A percentile compares a stretch with the other conserved stretches of the same genome.
Conservation (phyloP, 306 rosid genomes). For the Malus fusca region DNA sequence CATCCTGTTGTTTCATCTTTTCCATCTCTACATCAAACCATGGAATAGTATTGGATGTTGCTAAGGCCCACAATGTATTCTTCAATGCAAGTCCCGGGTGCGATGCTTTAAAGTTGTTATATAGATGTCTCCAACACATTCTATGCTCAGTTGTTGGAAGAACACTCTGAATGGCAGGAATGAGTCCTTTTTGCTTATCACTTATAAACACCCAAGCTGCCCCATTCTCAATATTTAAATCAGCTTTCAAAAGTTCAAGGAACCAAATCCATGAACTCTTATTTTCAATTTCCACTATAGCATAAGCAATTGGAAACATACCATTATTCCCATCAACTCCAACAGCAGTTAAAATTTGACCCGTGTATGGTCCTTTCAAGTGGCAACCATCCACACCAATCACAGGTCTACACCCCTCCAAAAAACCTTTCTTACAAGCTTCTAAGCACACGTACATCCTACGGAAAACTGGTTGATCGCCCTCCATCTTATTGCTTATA, state of each 20-base stretch:
- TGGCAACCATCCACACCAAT: not conserved
- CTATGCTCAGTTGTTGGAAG: not conserved
- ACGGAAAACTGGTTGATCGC: not conserved
- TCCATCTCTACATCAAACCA: not conserved
- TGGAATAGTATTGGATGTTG: not conserved
- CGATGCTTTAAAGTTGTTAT: not conserved
- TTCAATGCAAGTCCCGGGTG: not conserved
- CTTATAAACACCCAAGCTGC: not conserved
- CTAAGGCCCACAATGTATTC: not conserved
- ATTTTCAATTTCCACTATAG: not conserved
- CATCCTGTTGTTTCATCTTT: not conserved
- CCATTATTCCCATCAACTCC: not conserved
- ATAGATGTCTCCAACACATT: not conserved
- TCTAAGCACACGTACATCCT: not conserved
- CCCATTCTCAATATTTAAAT: not conserved
- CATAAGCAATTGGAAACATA: not conserved
- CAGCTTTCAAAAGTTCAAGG: not conserved
- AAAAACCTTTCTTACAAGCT: not conserved
- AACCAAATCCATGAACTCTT: not conserved
- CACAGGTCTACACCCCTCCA: not conserved
- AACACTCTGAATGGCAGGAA: not conserved
- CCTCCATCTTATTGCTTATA: not conserved
- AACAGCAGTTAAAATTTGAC: not conserved
- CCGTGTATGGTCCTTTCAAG: not conserved
- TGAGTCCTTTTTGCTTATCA: not conserved